phyloP scores from a whole-genome alignment of 164 flowering plant genomes.

The Magnolia officinalis region DNA sequence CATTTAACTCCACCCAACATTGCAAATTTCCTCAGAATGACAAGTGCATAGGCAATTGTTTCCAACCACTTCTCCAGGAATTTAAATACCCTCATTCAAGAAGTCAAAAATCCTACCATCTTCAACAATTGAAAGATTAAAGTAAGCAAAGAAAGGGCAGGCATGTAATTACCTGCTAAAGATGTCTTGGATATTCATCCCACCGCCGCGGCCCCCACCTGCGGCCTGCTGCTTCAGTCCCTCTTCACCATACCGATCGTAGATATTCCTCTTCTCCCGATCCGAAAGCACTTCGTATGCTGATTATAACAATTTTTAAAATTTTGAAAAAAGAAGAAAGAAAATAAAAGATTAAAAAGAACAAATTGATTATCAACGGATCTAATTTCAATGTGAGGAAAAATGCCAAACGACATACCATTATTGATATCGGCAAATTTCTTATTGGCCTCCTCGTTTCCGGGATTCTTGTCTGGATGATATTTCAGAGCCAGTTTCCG shows the following conservation, averaged over 20 bases:
- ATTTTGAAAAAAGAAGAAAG: neutral
- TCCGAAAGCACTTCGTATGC: constrained; percentile 95
- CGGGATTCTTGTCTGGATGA: constrained; percentile 97
- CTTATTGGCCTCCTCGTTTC: constrained; percentile 96
- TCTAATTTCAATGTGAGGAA: neutral
- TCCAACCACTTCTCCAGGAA: neutral
- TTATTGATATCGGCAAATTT: constrained; percentile 89
- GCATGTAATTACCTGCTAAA: constrained; percentile 62
- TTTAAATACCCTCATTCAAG: neutral
- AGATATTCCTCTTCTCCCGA: constrained; percentile 85
- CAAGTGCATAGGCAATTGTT: too few relatives aligned
- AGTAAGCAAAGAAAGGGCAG: neutral
- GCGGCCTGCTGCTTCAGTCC: constrained; percentile 94
- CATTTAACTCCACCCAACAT: neutral
- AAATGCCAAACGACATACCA: constrained; percentile 37
- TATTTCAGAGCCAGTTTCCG: constrained; percentile 93
- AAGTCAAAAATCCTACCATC: neutral
- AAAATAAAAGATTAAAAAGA: neutral
- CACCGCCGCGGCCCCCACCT: constrained; percentile 84
- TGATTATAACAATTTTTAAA: constrained; percentile 16
- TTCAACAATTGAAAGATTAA: neutral
- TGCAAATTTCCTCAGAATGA: neutral
- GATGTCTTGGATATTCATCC: constrained; percentile 81
- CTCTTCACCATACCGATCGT: constrained; percentile 93
- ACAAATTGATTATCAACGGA: neutral